Evolutionary conservation across 2,329 filamentous ascomycete species (phyloP), one percentile per base, ranked within the genome.

Genomic region (Knufia fluminis): DNA sequence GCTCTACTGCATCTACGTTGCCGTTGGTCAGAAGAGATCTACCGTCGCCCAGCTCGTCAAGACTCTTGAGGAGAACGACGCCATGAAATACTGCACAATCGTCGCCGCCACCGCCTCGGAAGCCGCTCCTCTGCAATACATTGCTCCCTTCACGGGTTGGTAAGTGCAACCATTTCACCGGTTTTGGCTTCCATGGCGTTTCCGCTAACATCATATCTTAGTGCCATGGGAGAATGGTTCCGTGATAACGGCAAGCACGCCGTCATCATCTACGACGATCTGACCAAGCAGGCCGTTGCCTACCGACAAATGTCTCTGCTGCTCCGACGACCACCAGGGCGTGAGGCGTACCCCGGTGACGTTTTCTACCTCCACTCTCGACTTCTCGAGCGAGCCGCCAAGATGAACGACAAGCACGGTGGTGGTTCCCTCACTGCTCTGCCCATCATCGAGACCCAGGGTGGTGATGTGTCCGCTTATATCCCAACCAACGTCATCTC

Each of bases 401-500:
- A 98, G 86, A 88, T 98, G 83, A 95, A 84, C 82, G 79, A 90
- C 72, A 91, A 87, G 76, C 87, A 85, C 69, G 89, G 90, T 68
- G 88, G 87, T 75, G 92, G 92, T 70, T 97, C 91, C 63, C 81
- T 97, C 74, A 98, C 92, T 73, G 91, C 92, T 61, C 85, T 98
- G 57, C 92, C 92, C 68, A 71, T 97, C 74, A 97, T 98, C 71
- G 92, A 98, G 82, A 98, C 92, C 71, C 92, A 97, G 81, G 92
- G 92, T 82, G 92, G 92, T 87, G 92, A 98, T 76, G 92, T 98
- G 68, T 97, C 92, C 64, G 92, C 92, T 64, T 98, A 97, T 76
- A 97, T 98, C 82, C 92, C 92, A 66, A 98, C 92, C 77, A 98
- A 97, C 80, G 92, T 97, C 77, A 98, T 98, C 82, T 97, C 91